Evolutionary conservation across 139 green algal genomes (phyloP), one percentile per base, ranked within the genome.

Genomic region (Eudorina sp.): DNA sequence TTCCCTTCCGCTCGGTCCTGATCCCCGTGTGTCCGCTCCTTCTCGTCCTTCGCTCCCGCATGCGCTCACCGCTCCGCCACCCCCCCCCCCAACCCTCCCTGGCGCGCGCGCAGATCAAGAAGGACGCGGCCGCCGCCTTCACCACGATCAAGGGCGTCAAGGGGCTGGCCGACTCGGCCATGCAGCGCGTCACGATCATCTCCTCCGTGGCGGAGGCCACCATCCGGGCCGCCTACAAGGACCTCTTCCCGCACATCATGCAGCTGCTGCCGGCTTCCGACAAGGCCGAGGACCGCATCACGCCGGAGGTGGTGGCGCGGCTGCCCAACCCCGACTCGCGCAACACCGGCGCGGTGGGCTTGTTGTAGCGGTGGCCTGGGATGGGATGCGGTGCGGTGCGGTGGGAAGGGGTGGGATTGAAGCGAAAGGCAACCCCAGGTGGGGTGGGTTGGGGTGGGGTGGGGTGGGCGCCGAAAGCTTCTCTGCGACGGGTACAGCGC

Each of bases 161-260:
- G 58, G 40, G 40, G n/a, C 11, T 53, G 5, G 23, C 34, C 70
- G 78, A 70, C 43, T 58, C 83, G n/a, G 70, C 64, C 23, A 84
- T 93, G 58, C 73, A 83, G 19, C 88, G 92, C 64, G 94, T 96
- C 51, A 79, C 85, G 38, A 66, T 88, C 4, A 91, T 93, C 8
- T 92, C 91, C 48, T 88, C 89, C 31, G 93, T 96, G 36, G 91
- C 92, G 4, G 90, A 96, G 46, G 88, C 69, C 34, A 97, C 94
- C 38, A 94, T 97, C 55, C 72, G 70, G 9, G 83, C 70, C n/a
- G 92, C 93, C 21, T 96, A 95, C 78, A 90, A 88, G 40, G 83
- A 91, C 53, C 45, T 91, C 23, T 91, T 79, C 73, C 83, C 88
- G 14, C 38, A 92, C 58, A 58, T 88, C 36, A 23, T 29, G n/a